These are phyloP conservation scores for Austroboletus niveus DNA, from an alignment of 1,284 basidiomycete species.

Conservation along the genomic window DNA sequence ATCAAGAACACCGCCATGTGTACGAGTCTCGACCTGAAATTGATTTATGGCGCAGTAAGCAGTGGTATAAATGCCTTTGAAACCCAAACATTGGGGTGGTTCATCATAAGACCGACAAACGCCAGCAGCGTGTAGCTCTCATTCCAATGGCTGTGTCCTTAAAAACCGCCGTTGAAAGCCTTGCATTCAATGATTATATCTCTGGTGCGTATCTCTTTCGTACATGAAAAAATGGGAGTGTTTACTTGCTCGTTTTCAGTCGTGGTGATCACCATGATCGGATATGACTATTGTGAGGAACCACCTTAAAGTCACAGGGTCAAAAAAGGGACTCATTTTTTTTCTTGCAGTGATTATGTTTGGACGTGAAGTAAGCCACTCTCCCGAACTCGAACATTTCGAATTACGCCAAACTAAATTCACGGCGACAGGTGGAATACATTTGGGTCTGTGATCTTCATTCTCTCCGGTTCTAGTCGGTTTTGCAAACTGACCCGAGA, in stretches of 20 bases:
- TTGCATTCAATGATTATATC: not conserved
- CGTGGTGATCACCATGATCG: not conserved
- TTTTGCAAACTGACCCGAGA: not conserved
- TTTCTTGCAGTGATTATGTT: not conserved
- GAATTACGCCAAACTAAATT: not conserved
- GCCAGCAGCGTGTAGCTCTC: too few species aligned
- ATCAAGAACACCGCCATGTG: too few species aligned
- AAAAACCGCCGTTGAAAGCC: too few species aligned
- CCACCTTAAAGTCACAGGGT: not conserved
- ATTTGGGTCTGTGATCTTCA: conserved; percentile 3
- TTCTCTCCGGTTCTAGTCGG: not conserved
- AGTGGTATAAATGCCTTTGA: too few species aligned
- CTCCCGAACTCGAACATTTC: too few species aligned
- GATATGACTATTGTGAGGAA: not conserved
- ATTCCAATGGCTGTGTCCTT: too few species aligned
- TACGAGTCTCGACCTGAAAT: too few species aligned
- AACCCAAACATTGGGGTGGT: too few species aligned
- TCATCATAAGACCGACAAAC: too few species aligned
- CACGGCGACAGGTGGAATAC: conserved; percentile 1
- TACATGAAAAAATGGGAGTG: not conserved
- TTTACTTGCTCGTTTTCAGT: not conserved
- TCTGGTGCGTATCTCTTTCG: not conserved
- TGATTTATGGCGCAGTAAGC: too few species aligned
- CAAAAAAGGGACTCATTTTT: not conserved
- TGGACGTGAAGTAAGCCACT: not conserved